Percentiles rank a stretch among this genome's conserved stretches.
phyloP scores from a whole-genome alignment of 2,329 filamentous ascomycete species.

The Ascochyta clinopodiicola region DNA sequence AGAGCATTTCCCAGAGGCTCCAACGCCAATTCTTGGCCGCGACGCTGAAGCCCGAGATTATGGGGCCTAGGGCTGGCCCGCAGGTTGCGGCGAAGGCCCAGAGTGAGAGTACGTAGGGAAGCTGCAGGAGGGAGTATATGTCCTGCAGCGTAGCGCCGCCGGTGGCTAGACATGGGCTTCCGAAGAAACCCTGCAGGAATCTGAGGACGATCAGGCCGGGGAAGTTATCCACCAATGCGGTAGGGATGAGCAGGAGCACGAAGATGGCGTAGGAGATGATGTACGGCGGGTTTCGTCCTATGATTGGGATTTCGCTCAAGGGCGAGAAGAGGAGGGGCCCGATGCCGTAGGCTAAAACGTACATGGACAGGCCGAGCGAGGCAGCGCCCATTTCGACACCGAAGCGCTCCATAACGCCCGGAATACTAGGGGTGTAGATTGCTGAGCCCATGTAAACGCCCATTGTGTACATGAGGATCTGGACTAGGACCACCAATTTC shows the following conservation, averaged over 20 bases:
- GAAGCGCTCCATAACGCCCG: conserved; percentile 61
- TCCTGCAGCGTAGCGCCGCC: conserved; percentile 49
- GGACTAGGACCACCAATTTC: conserved; percentile 45
- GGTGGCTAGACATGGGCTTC: conserved; percentile 47
- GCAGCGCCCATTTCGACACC: conserved; percentile 60
- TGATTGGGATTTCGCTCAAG: conserved; percentile 68
- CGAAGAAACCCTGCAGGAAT: conserved; percentile 51
- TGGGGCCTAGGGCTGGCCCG: conserved; percentile 69
- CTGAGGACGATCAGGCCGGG: conserved; percentile 65
- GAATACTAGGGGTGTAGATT: conserved; percentile 56
- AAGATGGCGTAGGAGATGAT: conserved; percentile 72
- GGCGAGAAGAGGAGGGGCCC: conserved; percentile 72
- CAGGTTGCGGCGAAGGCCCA: conserved; percentile 55
- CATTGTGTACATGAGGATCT: conserved; percentile 66
- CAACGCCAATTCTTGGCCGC: conserved; percentile 78
- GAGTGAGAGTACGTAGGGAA: conserved; percentile 53
- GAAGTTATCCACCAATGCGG: conserved; percentile 68
- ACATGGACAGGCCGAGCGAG: conserved; percentile 66
- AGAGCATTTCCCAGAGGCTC: conserved; percentile 87
- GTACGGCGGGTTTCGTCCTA: conserved; percentile 73
- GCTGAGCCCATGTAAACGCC: conserved; percentile 62
- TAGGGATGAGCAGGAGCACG: conserved; percentile 69
- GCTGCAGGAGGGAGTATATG: conserved; percentile 51
- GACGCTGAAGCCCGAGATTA: conserved; percentile 77
- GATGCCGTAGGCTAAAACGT: conserved; percentile 67